Conservation (phyloP, 371 early-diverging fungal species). For the Apophysomyces sp. region DNA sequence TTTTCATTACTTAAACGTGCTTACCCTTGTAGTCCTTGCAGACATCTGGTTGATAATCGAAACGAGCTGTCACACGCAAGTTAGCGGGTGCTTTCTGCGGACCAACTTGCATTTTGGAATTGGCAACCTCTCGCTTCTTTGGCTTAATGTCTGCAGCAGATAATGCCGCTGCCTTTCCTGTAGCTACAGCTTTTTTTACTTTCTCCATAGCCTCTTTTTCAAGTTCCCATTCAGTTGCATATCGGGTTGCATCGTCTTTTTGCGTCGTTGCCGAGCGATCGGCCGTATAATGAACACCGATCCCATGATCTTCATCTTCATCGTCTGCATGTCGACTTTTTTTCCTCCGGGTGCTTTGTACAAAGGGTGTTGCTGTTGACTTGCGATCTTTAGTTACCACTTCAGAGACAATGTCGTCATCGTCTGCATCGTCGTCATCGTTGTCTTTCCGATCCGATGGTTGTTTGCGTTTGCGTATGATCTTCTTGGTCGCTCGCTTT, state of each 20-base stretch:
- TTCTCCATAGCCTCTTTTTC: constrained; percentile 42
- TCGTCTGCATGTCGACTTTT: constrained; percentile 17
- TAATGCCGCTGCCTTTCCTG: constrained; percentile 23
- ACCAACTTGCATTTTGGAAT: constrained; percentile 71
- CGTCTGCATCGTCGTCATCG: constrained; percentile 40
- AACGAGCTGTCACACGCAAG: constrained; percentile 81
- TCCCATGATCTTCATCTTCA: constrained; percentile 34
- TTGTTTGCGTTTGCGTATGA: constrained; percentile 52
- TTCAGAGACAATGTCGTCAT: constrained; percentile 32
- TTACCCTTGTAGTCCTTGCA: constrained; percentile 98
- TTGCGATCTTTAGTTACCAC: constrained; percentile 54
- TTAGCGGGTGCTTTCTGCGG: constrained; percentile 85
- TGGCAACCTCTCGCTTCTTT: constrained; percentile 36
- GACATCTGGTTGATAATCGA: constrained; percentile 97
- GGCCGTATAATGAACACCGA: constrained; percentile 57
- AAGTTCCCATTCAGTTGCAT: constrained; percentile 49
- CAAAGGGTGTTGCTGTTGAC: constrained; percentile 35
- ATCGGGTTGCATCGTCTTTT: constrained; percentile 55
- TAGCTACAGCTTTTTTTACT: constrained; percentile 24
- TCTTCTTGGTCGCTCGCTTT: constrained; percentile 55
- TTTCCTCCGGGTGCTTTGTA: constrained; percentile 42
- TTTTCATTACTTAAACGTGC: neutral
- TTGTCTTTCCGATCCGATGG: constrained; percentile 30
- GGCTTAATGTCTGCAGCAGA: constrained; percentile 21
- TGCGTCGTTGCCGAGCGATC: constrained; percentile 42